phyloP scores from a whole-genome alignment of 441 rosid species.

The Raphanus hybrid region DNA sequence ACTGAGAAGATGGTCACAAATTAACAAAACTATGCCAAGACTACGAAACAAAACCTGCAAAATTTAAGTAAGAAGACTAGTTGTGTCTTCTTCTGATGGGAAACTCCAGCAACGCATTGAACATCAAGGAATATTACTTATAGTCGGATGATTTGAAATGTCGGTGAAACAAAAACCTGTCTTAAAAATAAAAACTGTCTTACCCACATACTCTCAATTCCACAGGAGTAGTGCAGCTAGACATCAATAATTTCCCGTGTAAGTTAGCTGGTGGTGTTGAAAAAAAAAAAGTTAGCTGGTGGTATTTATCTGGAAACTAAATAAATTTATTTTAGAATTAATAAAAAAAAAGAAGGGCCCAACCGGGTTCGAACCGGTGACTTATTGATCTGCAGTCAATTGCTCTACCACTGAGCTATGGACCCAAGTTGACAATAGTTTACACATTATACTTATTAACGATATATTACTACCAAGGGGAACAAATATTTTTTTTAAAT shows the following conservation, averaged over 20 bases:
- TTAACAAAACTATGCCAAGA: conserved; percentile 43
- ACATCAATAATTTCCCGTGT: too few species aligned
- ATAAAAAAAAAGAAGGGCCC: conserved; percentile 54
- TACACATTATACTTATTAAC: too few species aligned
- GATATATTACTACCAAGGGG: too few species aligned
- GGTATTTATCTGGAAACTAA: too few species aligned
- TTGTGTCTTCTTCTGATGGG: conserved; percentile 60
- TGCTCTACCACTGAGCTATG: conserved; percentile 99
- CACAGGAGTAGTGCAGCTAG: too few species aligned
- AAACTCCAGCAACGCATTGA: conserved; percentile 77
- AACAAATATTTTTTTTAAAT: too few species aligned
- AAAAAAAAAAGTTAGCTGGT: too few species aligned
- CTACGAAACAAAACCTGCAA: conserved; percentile 54
- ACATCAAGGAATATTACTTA: conserved; percentile 63
- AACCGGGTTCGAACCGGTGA: conserved; percentile 93
- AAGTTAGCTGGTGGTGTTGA: too few species aligned
- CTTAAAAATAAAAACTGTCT: too few species aligned
- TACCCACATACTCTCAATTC: too few species aligned
- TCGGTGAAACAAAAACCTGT: conserved; percentile 1
- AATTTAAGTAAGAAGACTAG: conserved; percentile 54
- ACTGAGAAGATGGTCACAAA: conserved; percentile 46
- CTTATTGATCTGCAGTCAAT: conserved; percentile 98
- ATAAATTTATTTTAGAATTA: too few species aligned
- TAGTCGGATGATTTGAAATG: conserved; percentile 26
- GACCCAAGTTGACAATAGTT: conserved; percentile 43